phyloP scores from a whole-genome alignment of 2,329 filamentous ascomycete species.

The Cylindrodendrum hubeiense region DNA sequence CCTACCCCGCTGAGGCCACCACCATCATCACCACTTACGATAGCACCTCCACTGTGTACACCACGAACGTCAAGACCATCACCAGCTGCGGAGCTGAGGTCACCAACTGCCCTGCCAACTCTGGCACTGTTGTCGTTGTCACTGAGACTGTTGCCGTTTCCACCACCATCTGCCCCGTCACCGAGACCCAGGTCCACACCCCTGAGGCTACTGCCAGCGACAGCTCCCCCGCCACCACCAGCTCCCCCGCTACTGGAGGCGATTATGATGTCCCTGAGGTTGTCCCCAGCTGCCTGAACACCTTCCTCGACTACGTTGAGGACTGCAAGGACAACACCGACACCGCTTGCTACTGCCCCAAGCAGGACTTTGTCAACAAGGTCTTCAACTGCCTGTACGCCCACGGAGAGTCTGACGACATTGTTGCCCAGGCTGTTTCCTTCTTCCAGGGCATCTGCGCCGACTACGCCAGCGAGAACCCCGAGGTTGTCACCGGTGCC shows the following conservation, averaged over 20 bases:
- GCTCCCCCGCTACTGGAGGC: conserved; percentile 46
- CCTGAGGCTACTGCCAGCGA: conserved; percentile 38
- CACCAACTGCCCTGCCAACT: conserved; percentile 61
- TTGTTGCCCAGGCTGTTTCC: conserved; percentile 77
- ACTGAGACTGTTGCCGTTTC: conserved; percentile 41
- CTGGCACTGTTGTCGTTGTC: conserved; percentile 36
- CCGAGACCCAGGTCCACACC: conserved; percentile 35
- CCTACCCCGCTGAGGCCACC: conserved; percentile 19
- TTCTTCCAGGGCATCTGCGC: conserved; percentile 96
- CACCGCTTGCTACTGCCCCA: conserved; percentile 87
- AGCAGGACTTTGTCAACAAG: conserved; percentile 78
- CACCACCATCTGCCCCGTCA: conserved; percentile 42
- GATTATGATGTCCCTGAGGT: conserved; percentile 66
- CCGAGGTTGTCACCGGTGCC: conserved; percentile 84
- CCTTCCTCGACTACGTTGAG: conserved; percentile 78
- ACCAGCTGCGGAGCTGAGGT: conserved; percentile 55
- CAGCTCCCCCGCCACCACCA: conserved; percentile 27
- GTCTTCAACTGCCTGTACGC: conserved; percentile 86
- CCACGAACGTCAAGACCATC: conserved; percentile 44
- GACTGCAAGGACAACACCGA: conserved; percentile 89
- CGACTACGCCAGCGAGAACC: conserved; percentile 78
- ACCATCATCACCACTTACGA: conserved; percentile 48
- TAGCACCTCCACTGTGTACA: conserved; percentile 47
- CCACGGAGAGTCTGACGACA: conserved; percentile 75
- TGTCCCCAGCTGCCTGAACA: conserved; percentile 91